Conservation (phyloP, 257 asterid species). For the Fraxinus excelsior region DNA sequence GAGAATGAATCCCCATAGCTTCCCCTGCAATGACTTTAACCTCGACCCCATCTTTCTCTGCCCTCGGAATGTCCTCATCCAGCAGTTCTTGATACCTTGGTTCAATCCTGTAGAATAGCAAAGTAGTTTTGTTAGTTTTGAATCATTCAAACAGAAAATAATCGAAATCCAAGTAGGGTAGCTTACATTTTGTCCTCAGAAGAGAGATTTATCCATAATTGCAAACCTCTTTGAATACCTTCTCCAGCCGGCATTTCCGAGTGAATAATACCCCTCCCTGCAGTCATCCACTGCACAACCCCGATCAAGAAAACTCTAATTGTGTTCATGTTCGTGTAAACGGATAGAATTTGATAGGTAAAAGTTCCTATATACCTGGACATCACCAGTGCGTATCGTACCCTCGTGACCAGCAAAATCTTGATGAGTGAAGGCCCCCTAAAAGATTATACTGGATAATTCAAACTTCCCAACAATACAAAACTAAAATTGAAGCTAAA, state of each 20-base stretch:
- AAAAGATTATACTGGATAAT: neutral
- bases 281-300: constrained; percentile 88
- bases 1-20: constrained; percentile 86
- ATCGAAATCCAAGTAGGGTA: neutral
- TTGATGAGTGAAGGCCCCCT: constrained; percentile 92
- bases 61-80: constrained; percentile 59
- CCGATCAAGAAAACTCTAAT: constrained; percentile 3
- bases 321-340: neutral
- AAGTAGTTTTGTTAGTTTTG: neutral
- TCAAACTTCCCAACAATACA: neutral
- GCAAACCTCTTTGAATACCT: constrained; percentile 72
- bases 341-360: neutral
- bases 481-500: neutral
- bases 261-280: constrained; percentile 93
- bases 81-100: constrained; percentile 86
- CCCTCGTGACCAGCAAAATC: constrained; percentile 93
- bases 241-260: constrained; percentile 94
- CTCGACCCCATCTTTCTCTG: constrained; percentile 67
- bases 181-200: constrained; percentile 85
- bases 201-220: constrained; percentile 89
- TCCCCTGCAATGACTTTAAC: constrained; percentile 90
- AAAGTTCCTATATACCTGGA: constrained; percentile 56
- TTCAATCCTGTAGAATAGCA: constrained; percentile 63
- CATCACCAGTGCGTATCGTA: constrained; percentile 77
- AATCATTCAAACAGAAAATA: neutral